Base-by-base conservation (phyloP, 257 asterid genomes). In the Penstemon barbatus region DNA sequence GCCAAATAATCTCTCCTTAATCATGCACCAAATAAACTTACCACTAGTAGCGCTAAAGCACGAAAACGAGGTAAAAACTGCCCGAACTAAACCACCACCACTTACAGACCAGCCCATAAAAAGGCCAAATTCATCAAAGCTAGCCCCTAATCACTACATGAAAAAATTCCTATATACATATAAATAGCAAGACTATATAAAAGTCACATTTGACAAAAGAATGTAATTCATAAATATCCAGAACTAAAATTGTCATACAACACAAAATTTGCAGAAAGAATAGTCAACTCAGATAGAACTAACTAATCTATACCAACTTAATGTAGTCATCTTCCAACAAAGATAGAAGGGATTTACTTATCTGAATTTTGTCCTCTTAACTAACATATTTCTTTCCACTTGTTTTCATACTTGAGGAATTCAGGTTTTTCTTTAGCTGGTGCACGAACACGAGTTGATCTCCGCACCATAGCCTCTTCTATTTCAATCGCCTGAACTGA, bases 361-460 rank as follows among this genome's bases (percentile, higher is more conserved):
- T 71, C 18, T 49, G 55, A 70, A 10, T 44, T 61, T 44, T 73
- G 46, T 52, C 75, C 70, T 69, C 71, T 62, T 52, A 19, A 65
- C 54, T 69, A 65, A 37, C 33, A 71, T 72, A 63, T 6, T 63
- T 83, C 90, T 78, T 84, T 89, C 95, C 92, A 91, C 81, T 83
- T 87, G 94, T 91, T 91, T 61, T 76, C 86, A 64, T 91, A 91
- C 83, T 91, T 91, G 11, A 91, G 88, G 77, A 91, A 91, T 11
- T 90, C 79, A 42, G 91, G 95, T 71, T 80, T 84, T 55, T 87
- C 95, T 78, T 83, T 69, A 3, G 92, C 87, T 51, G 96, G 83
- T 70, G 98, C 96, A 48, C 96, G 90, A 1, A 91, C 88, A 38
- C 98, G 96, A 66, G 89, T 87, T 64, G 98, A 91, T 72, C 96